phyloP scores from a whole-genome alignment of 148 eudicot species.

The Pouteria glomerata region DNA sequence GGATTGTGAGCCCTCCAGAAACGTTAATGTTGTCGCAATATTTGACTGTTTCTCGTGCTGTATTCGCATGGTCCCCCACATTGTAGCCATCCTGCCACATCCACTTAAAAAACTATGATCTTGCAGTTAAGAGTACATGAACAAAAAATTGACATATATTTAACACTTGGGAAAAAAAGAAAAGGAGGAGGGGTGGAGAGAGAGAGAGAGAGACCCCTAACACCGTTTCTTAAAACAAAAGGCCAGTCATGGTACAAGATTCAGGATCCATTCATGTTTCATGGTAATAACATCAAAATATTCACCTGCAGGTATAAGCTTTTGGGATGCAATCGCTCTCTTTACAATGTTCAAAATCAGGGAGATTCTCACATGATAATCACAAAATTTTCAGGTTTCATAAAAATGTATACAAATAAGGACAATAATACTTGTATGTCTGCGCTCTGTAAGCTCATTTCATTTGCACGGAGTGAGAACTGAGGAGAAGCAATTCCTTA shows the following conservation, averaged over 20 bases:
- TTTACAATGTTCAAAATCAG: background rate
- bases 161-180: background rate
- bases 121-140: background rate
- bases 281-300: background rate
- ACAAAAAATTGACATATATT: background rate
- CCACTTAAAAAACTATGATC: background rate
- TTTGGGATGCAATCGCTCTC: background rate
- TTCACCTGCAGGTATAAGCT: background rate
- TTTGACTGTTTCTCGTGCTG: conserved; percentile 59
- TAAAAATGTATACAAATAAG: background rate
- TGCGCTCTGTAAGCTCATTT: background rate
- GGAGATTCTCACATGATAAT: background rate
- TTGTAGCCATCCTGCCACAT: conserved; percentile 67
- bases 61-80: conserved; percentile 78
- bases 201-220: background rate
- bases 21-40: conserved; percentile 35
- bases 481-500: too few relatives aligned
- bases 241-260: background rate
- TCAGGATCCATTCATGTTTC: background rate
- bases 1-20: conserved; percentile 50
- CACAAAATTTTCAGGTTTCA: background rate
- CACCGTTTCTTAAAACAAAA: too few relatives aligned
- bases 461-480: too few relatives aligned
- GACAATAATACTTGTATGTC: background rate
- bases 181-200: background rate